Percentiles rank a stretch among this genome's conserved stretches.
Evolutionary conservation across 768 basidiomycete species (phyloP).

Genomic region (Aureoboletus auriporus): DNA sequence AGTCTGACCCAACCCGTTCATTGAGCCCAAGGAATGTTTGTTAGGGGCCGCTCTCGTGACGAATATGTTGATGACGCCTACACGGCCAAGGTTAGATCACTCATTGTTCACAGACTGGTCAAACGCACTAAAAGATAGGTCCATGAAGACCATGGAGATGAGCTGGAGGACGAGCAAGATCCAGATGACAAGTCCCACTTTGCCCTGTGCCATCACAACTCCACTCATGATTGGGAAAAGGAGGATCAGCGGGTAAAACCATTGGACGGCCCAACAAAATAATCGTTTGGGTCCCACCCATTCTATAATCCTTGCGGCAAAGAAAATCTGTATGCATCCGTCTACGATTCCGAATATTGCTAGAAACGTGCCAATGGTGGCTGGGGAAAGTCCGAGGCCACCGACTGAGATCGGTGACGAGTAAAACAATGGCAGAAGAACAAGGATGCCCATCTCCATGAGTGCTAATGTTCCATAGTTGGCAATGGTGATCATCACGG

Average conservation of each 20-base stretch:
- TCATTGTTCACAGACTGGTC: background rate
- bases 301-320: conserved; percentile 36
- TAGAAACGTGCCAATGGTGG: conserved; percentile 37
- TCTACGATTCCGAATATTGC: conserved; percentile 34
- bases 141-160: conserved; percentile 29
- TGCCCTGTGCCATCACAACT: conserved; percentile 28
- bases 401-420: conserved; percentile 40
- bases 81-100: background rate
- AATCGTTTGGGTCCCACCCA: conserved; percentile 36
- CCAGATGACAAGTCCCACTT: conserved; percentile 35
- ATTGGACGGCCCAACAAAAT: conserved; percentile 34
- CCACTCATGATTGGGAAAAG: conserved; percentile 43
- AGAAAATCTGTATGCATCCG: conserved; percentile 38
- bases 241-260: conserved; percentile 34
- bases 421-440: conserved; percentile 44
- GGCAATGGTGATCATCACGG: conserved; percentile 37
- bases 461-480: conserved; percentile 42
- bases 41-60: conserved; percentile 51
- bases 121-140: conserved; percentile 40
- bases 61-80: conserved; percentile 50
- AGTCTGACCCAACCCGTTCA: conserved; percentile 53
- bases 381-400: conserved; percentile 39
- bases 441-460: conserved; percentile 35
- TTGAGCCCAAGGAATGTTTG: conserved; percentile 51
- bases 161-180: conserved; percentile 29